Evolutionary conservation across 164 flowering plant species (phyloP).

Genomic region (Berberis vulgaris): DNA sequence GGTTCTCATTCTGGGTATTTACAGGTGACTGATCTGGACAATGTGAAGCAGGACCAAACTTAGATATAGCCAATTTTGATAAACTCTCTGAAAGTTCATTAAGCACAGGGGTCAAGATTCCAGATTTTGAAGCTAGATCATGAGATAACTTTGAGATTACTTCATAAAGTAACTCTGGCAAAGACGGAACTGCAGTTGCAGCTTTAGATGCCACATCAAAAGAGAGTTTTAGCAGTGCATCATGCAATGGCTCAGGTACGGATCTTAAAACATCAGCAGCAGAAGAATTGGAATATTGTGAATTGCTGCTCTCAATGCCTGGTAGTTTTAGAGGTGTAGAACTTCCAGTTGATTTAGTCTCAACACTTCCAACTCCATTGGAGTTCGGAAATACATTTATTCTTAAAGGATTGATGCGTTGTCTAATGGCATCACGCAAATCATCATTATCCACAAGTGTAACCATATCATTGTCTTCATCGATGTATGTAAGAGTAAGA

Average conservation of each 20-base stretch:
- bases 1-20: constrained; percentile 7
- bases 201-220: constrained; percentile 29
- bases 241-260: constrained; percentile 15
- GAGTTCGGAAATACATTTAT: constrained; percentile 37
- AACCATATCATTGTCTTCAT: constrained; percentile 71
- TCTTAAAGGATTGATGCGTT: constrained; percentile 62
- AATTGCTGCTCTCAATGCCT: too few species aligned
- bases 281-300: too few species aligned
- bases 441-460: constrained; percentile 67
- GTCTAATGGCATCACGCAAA: constrained; percentile 62
- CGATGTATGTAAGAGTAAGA: constrained; percentile 54
- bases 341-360: constrained; percentile 30
- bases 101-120: constrained; percentile 24
- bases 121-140: constrained; percentile 32
- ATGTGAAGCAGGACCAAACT: constrained; percentile 16
- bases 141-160: constrained; percentile 21
- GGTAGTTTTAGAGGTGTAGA: constrained; percentile 19
- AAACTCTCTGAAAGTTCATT: constrained; percentile 43
- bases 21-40: constrained; percentile 13
- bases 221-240: constrained; percentile 22
- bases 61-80: constrained; percentile 27
- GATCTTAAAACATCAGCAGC: too few species aligned
- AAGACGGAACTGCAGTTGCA: constrained; percentile 29
- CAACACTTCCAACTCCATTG: constrained; percentile 10
- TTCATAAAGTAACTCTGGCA: constrained; percentile 35